Evolutionary conservation across 78 protist genomes (phyloP).

Genomic region (Monosiga brevicollis): DNA sequence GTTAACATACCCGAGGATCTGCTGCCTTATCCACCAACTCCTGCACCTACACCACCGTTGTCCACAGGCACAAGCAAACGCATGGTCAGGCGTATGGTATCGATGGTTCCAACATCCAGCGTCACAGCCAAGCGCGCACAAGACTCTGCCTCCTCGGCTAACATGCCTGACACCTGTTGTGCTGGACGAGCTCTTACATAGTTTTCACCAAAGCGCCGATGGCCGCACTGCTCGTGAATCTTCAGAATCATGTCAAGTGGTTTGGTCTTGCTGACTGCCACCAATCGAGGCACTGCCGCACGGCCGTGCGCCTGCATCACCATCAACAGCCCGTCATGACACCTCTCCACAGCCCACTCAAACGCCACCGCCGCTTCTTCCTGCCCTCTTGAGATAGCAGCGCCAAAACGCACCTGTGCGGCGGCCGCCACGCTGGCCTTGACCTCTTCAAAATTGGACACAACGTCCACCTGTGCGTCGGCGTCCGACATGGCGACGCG

Average conservation of each 20-base stretch:
- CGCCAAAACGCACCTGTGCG: neutral
- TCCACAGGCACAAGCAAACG: no score
- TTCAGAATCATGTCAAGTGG: slow-evolving; percentile 19
- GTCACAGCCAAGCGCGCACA: no score
- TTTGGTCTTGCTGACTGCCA: slow-evolving; percentile 74
- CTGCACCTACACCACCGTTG: no score
- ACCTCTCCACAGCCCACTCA: neutral
- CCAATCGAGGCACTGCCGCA: slow-evolving; percentile 18
- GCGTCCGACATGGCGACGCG: no score
- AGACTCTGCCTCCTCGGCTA: no score
- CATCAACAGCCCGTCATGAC: neutral
- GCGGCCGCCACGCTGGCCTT: neutral
- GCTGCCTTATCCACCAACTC: slow-evolving; percentile 52
- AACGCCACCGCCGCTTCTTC: neutral
- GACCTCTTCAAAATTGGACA: neutral
- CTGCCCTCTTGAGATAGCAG: no score
- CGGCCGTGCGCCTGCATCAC: neutral
- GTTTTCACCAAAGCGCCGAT: slow-evolving; percentile 73
- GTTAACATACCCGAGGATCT: no score
- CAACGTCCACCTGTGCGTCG: neutral
- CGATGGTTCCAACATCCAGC: no score
- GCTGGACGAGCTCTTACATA: slow-evolving; percentile 33
- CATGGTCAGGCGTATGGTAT: no score
- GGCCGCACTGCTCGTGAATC: slow-evolving; percentile 41
- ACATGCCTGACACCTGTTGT: no score